phyloP scores from a whole-genome alignment of 2,329 filamentous ascomycete species.

The Ascochyta viciae-villosae region DNA sequence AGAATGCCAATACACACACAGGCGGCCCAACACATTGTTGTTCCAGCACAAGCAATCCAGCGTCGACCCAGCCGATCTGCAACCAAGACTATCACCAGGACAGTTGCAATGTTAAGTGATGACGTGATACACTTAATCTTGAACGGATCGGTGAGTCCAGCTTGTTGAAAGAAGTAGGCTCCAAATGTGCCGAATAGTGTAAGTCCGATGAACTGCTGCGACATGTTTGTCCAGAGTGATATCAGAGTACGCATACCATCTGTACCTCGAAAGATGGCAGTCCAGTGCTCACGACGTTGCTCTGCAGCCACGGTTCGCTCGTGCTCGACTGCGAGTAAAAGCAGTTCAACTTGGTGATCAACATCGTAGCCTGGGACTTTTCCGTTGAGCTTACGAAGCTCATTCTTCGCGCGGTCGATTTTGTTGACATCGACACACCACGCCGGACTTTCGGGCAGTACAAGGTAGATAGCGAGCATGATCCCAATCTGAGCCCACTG shows the following conservation, averaged over 20 bases:
- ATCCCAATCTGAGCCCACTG: conserved; percentile 56
- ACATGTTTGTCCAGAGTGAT: conserved; percentile 51
- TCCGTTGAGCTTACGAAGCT: conserved; percentile 37
- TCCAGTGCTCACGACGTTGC: conserved; percentile 29
- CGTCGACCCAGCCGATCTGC: not conserved
- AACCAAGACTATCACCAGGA: not conserved
- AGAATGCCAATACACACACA: not conserved
- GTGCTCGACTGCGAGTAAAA: conserved; percentile 24
- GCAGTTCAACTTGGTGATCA: not conserved
- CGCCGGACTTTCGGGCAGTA: conserved; percentile 52
- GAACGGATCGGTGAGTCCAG: conserved; percentile 15
- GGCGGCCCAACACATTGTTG: not conserved
- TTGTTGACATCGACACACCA: conserved; percentile 27
- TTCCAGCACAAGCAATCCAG: not conserved
- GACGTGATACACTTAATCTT: conserved; percentile 5
- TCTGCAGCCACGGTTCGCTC: conserved; percentile 44
- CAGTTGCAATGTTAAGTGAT: not conserved
- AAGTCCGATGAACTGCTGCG: conserved; percentile 51
- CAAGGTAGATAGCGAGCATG: conserved; percentile 50
- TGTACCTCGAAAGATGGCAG: conserved; percentile 49
- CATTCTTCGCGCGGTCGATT: conserved; percentile 36
- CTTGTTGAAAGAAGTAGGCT: conserved; percentile 47
- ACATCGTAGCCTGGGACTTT: conserved; percentile 1
- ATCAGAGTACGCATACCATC: conserved; percentile 50
- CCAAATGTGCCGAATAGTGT: conserved; percentile 51